Base-by-base conservation (phyloP, 176 grass and related monocot genomes). In the Poa pratensis region DNA sequence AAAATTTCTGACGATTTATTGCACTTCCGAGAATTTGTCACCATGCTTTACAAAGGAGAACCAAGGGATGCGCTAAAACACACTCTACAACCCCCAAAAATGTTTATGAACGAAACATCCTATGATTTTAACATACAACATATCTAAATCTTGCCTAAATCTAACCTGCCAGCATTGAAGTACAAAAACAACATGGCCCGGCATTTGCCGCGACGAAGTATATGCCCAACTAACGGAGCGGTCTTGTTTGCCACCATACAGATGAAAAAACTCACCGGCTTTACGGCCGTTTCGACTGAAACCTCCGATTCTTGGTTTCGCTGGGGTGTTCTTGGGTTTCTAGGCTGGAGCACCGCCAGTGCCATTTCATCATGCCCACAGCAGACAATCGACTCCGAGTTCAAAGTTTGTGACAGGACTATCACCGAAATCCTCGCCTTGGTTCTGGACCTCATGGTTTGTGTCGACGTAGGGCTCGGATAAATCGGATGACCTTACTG, bases 321-420 rank as follows among this genome's bases (percentile, higher is more conserved):
- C 23, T 27, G 13, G n/a, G 69, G 15, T 9, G 45, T 30, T 74
- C 15, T 51, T 74, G 7, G 71, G 1, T 50, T 51, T 74, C 71
- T 74, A 74, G 26, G 26, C 16, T 12, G 73, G 73, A 75, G 48
- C 26, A 26, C 17, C 27, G 10, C 4, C 18, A 54, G 30, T 39
- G 19, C 6, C 30, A 54, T 48, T 9, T 60, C 17, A 6, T 80
- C 75, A 98, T 32, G 96, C 96, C 96, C 96, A 98, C 64, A 98
- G 69, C 53, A 95, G 87, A 68, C 96, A 90, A 78, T 98, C 96
- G 27, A 95, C 93, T 46, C 92, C 96, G 62, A 98, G 64, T 76
- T 98, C 96, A 7, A 80, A 88, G 75, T 96, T 98, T 43, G 87
- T 95, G 67, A 98, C 86, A 3, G 96, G 96, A 34, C 86, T 92